Conservation (phyloP, 495 filamentous ascomycete species). For the Penicillium crystallinum region DNA sequence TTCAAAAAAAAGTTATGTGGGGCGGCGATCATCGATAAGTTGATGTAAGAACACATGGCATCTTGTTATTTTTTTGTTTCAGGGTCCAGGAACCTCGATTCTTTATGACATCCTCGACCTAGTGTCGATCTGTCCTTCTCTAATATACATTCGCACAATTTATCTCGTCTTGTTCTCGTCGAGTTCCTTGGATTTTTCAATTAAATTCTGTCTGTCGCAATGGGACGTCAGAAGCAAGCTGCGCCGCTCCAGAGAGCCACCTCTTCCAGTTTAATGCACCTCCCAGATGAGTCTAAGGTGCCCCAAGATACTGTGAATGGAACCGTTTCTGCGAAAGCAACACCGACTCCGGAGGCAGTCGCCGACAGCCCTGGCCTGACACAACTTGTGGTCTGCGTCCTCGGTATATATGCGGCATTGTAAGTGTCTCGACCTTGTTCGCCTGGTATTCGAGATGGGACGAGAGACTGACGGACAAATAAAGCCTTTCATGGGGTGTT, state of each 20-base stretch:
- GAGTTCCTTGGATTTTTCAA: background rate
- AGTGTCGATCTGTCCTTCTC: background rate
- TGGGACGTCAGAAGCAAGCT: slow-evolving; percentile 70
- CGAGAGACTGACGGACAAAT: slow-evolving; percentile 14
- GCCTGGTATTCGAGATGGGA: background rate
- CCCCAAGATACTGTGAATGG: slow-evolving; percentile 37
- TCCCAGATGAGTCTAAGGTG: slow-evolving; percentile 25
- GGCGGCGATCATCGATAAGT: slow-evolving; percentile 23
- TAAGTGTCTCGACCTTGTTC: slow-evolving; percentile 42
- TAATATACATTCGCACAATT: background rate
- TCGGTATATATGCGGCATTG: slow-evolving; percentile 95
- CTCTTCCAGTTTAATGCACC: slow-evolving; percentile 56
- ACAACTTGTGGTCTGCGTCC: slow-evolving; percentile 80
- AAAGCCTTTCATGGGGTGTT: slow-evolving; percentile 87
- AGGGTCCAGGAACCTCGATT: background rate
- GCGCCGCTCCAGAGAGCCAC: slow-evolving; percentile 59
- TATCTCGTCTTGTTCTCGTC: background rate
- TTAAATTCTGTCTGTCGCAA: slow-evolving; percentile 25
- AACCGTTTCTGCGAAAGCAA: slow-evolving; percentile 22
- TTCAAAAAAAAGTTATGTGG: slow-evolving; percentile 13
- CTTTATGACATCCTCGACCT: background rate
- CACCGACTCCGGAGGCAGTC: slow-evolving; percentile 23
- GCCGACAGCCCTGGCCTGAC: slow-evolving; percentile 49
- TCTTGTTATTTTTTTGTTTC: slow-evolving; percentile 20
- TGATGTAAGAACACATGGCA: slow-evolving; percentile 41